phyloP scores from a whole-genome alignment of 2,329 filamentous ascomycete species.

The Alternaria dauci region DNA sequence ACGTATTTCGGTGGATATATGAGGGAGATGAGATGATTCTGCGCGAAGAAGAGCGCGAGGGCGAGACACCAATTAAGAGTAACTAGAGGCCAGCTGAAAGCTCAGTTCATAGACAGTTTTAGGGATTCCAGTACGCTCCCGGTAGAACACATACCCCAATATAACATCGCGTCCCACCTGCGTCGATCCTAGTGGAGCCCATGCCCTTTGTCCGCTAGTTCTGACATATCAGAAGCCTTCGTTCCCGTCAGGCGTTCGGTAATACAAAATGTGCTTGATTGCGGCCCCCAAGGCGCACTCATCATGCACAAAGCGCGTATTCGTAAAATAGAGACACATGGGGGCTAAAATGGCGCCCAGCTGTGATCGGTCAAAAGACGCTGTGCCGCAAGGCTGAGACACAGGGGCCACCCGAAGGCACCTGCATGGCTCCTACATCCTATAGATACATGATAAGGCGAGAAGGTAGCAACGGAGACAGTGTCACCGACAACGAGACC shows the following conservation, averaged over 20 bases:
- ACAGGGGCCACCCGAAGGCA: constrained; percentile 7
- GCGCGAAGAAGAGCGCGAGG: neutral
- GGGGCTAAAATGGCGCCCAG: constrained; percentile 18
- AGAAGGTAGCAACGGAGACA: constrained; percentile 5
- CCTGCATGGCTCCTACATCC: constrained; percentile 10
- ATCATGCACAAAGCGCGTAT: neutral
- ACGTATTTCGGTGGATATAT: neutral
- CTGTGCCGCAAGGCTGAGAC: constrained; percentile 40
- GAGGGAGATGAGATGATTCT: neutral
- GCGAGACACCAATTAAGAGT: neutral
- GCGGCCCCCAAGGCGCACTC: neutral
- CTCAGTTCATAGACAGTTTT: neutral
- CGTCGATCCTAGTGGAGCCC: neutral
- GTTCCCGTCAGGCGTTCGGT: neutral
- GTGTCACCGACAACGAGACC: constrained; percentile 2
- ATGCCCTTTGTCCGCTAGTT: neutral
- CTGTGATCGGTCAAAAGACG: constrained; percentile 5
- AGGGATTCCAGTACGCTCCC: neutral
- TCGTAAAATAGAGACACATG: neutral
- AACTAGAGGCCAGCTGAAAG: neutral
- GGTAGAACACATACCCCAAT: neutral
- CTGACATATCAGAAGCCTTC: neutral
- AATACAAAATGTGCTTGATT: neutral
- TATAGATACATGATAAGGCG: constrained; percentile 10
- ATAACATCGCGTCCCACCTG: neutral